phyloP scores from a whole-genome alignment of 2,329 filamentous ascomycete genomes.

The Colletotrichum coccodes region DNA sequence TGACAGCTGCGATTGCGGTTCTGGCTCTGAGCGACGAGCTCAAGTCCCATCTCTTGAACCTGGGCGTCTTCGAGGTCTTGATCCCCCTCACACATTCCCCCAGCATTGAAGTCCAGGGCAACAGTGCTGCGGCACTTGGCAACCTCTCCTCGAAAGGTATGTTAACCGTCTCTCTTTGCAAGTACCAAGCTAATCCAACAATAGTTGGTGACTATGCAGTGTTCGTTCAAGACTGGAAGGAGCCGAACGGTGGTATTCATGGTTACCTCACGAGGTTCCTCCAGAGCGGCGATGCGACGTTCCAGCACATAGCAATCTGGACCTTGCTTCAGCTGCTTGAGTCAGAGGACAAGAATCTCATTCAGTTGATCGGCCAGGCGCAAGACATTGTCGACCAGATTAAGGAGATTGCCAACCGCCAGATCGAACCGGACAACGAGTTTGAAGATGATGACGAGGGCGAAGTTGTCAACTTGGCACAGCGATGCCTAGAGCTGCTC shows the following conservation, averaged over 20 bases:
- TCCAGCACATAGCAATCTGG: slow-evolving; percentile 99
- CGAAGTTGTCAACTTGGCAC: slow-evolving; percentile 91
- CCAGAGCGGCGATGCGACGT: slow-evolving; percentile 92
- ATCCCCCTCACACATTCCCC: slow-evolving; percentile 95
- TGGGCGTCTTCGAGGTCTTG: slow-evolving; percentile 95
- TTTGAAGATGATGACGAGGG: slow-evolving; percentile 90
- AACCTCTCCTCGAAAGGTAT: slow-evolving; percentile 97
- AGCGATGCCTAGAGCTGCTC: slow-evolving; percentile 87
- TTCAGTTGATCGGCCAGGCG: slow-evolving; percentile 87
- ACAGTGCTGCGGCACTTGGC: slow-evolving; percentile 94
- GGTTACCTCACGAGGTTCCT: slow-evolving; percentile 95
- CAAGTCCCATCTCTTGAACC: slow-evolving; percentile 87
- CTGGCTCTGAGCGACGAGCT: slow-evolving; percentile 95
- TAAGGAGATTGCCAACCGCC: slow-evolving; percentile 88
- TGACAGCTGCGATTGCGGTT: slow-evolving; percentile 99
- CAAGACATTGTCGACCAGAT: slow-evolving; percentile 94
- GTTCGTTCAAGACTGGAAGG: slow-evolving; percentile 93
- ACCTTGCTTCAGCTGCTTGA: slow-evolving; percentile 95
- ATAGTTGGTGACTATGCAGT: slow-evolving; percentile 95
- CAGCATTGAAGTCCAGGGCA: slow-evolving; percentile 97
- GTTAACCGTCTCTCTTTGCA: slow-evolving; percentile 33
- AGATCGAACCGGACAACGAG: slow-evolving; percentile 87
- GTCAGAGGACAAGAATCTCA: slow-evolving; percentile 90
- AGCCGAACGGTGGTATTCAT: slow-evolving; percentile 93
- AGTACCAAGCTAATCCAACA: slow-evolving; percentile 24